Base-by-base conservation (phyloP, 176 grass and related monocot species). In the Aegilops umbellulata region DNA sequence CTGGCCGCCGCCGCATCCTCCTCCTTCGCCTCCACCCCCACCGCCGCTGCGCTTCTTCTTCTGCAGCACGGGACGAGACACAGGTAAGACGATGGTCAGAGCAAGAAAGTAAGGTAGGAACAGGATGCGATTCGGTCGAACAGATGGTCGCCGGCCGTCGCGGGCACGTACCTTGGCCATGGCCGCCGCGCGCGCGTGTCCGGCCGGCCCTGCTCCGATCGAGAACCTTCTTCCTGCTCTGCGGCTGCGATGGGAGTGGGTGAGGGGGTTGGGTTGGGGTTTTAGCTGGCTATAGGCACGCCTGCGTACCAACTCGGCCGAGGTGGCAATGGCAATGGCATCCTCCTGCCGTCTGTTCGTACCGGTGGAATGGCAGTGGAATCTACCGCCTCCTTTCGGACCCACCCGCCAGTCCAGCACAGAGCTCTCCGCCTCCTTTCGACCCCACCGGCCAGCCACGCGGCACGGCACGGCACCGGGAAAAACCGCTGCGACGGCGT, bases 41-140 rank as follows among this genome's bases (percentile, higher is more conserved):
- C 53, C 80, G 1, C 88, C 86, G 4, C 86, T 10, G 38, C 82
- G 61, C 83, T 90, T 94, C 89, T 94, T 94, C 84, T 94, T 82
- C 92, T 83, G 65, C 58, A 83, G 79, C 22, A 4, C 9, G 34
- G 41, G 35, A 1, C 1, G 0, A 41, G 9, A 38, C 10, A 65
- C 14, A 0, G 63, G 32, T 1, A 17, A 2, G 7, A 31, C 0
- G 15, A 32, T 0, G 7, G 29, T 72, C 22, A 70, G 67, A 2
- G 19, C 9, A 4, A n/a, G 7, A 8, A 4, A n/a, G 4, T 1
- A 5, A 69, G 4, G 9, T 0, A 23, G 16, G 16, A 34, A 8
- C 24, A 10, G 20, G 0, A 23, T 0, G 60, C 9, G 22, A 61
- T 24, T 11, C 8, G 22, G 3, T 23, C 7, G 65, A 32, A 17